A percentile compares a stretch with the other conserved stretches of the same genome.
Conservation (phyloP, 2,329 filamentous ascomycete genomes). For the Sporothrix curviconia region DNA sequence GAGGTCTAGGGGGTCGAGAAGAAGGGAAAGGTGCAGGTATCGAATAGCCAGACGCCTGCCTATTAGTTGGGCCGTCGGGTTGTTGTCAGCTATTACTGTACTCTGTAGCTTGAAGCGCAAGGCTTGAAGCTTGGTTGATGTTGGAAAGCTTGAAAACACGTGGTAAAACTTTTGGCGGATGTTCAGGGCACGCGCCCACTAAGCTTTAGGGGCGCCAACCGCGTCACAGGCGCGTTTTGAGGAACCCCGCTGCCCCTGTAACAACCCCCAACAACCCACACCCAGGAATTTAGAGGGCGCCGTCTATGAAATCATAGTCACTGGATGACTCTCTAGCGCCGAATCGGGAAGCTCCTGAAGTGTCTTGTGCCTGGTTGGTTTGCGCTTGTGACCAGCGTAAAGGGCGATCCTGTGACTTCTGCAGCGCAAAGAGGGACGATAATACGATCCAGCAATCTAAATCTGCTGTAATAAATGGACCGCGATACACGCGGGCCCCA, state of each 20-base stretch:
- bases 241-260: too few species aligned
- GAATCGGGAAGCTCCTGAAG: not conserved
- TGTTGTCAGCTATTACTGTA: not conserved
- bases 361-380: not conserved
- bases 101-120: too few species aligned
- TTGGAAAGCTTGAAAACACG: not conserved
- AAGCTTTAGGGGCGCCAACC: not conserved
- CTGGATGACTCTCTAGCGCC: not conserved
- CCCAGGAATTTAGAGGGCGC: not conserved
- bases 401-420: too few species aligned
- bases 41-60: too few species aligned
- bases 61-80: not conserved
- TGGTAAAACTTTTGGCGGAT: not conserved
- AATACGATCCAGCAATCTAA: not conserved
- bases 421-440: too few species aligned
- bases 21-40: too few species aligned
- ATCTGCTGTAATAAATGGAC: not conserved
- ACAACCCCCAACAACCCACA: too few species aligned
- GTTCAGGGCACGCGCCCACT: not conserved
- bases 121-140: not conserved
- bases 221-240: too few species aligned
- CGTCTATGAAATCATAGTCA: slow-evolving; percentile 2
- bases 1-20: too few species aligned
- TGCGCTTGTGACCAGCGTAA: not conserved
- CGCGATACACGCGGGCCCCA: slow-evolving; percentile 1